Evolutionary conservation across 1,284 basidiomycete species (phyloP).

Genomic region (Malassezia sympodialis): DNA sequence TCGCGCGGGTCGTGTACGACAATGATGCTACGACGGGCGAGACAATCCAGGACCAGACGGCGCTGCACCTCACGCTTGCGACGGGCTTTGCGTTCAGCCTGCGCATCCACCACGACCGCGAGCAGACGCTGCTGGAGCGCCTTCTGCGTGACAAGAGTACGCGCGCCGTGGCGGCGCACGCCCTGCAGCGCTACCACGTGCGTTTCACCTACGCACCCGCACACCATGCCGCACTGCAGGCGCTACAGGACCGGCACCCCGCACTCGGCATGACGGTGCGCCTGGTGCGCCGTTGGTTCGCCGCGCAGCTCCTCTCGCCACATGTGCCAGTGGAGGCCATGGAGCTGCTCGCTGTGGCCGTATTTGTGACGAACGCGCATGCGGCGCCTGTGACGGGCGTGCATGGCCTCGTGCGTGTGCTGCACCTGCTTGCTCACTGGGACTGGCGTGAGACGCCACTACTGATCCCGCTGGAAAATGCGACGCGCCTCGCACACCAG

Average conservation of each 20-base stretch:
- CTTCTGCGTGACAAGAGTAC: constrained; percentile 51
- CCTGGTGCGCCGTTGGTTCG: constrained; percentile 83
- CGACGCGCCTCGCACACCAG: constrained; percentile 22
- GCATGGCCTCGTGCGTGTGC: constrained; percentile 66
- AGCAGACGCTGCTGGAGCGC: constrained; percentile 67
- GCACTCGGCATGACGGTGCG: constrained; percentile 75
- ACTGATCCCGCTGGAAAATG: constrained; percentile 50
- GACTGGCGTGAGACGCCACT: constrained; percentile 58
- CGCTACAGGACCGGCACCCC: constrained; percentile 66
- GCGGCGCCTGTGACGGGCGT: constrained; percentile 51
- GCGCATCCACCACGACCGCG: constrained; percentile 78
- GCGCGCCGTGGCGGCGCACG: constrained; percentile 53
- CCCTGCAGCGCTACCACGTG: constrained; percentile 59
- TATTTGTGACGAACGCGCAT: constrained; percentile 51
- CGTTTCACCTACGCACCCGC: constrained; percentile 68
- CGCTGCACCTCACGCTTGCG: constrained; percentile 67
- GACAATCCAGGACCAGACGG: constrained; percentile 58
- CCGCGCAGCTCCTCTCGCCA: constrained; percentile 70
- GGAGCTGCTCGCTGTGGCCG: constrained; percentile 68
- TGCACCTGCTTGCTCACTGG: constrained; percentile 69
- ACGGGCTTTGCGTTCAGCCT: constrained; percentile 79
- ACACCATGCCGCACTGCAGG: constrained; percentile 74
- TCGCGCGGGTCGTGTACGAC: constrained; percentile 49
- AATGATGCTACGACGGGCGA: constrained; percentile 49
- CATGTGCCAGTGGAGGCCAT: constrained; percentile 66